Percentiles rank a stretch among this genome's conserved stretches.
phyloP scores from a whole-genome alignment of 2,329 filamentous ascomycete genomes.

The Teratosphaeriaceae sp. region DNA sequence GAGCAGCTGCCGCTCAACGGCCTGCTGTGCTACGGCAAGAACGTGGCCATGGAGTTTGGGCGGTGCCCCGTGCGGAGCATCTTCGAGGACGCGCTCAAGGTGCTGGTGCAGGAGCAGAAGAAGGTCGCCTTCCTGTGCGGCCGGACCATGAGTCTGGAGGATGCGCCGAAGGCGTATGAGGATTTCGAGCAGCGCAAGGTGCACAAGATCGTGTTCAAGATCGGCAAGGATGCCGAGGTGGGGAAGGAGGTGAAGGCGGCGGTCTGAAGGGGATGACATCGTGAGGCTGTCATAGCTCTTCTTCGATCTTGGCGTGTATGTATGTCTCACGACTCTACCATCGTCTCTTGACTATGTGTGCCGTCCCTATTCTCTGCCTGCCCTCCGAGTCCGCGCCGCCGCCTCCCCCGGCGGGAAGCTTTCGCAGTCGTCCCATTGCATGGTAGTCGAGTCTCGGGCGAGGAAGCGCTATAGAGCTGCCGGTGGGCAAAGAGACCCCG shows the following conservation, averaged over 20 bases:
- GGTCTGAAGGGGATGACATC: neutral
- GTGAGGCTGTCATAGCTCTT: too few relatives aligned
- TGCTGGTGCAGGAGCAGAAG: conserved; percentile 43
- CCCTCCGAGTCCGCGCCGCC: too few relatives aligned
- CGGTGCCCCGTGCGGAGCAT: conserved; percentile 45
- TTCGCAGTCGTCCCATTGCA: too few relatives aligned
- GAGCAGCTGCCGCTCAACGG: conserved; percentile 41
- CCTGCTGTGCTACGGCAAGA: conserved; percentile 45
- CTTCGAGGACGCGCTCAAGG: conserved; percentile 38
- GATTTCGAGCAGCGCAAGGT: conserved; percentile 47
- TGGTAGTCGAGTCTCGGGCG: too few relatives aligned
- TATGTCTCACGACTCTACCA: too few relatives aligned
- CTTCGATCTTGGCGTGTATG: too few relatives aligned
- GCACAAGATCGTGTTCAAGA: conserved; percentile 16
- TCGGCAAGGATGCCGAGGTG: conserved; percentile 5
- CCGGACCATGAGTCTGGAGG: conserved; percentile 45
- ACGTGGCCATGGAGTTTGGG: conserved; percentile 44
- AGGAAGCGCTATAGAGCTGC: too few relatives aligned
- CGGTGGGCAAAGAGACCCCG: too few relatives aligned
- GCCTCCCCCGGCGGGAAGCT: too few relatives aligned
- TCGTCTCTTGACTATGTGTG: too few relatives aligned
- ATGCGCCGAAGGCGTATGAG: conserved; percentile 47
- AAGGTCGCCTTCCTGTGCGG: conserved; percentile 48
- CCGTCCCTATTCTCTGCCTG: too few relatives aligned
- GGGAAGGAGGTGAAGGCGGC: conserved; percentile 8